Percentiles rank a stretch among this genome's conserved stretches.
phyloP scores from a whole-genome alignment of 73 alveolate species.

The Paramecium biaurelia region DNA sequence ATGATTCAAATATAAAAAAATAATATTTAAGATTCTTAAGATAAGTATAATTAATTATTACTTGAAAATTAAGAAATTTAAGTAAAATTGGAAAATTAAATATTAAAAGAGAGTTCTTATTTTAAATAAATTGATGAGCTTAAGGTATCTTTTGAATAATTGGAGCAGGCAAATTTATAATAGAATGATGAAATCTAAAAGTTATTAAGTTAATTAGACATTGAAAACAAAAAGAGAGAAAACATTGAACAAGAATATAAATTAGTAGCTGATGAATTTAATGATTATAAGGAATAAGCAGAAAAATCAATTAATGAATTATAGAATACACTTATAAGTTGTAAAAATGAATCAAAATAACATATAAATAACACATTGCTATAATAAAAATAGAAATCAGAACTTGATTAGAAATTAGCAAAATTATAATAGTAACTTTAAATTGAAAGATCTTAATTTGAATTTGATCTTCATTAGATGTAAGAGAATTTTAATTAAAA shows the following conservation, averaged over 20 bases:
- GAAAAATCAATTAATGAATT: neutral
- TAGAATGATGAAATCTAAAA: neutral
- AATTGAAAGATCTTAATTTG: neutral
- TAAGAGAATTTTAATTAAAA: neutral
- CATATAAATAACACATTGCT: neutral
- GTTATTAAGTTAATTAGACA: neutral
- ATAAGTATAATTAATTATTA: neutral
- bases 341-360: neutral
- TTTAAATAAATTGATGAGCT: neutral
- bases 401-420: neutral
- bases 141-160: neutral
- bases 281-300: neutral
- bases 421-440: neutral
- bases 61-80: neutral
- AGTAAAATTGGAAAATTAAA: neutral
- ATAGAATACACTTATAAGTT: neutral
- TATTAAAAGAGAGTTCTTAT: neutral
- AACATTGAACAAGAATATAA: neutral
- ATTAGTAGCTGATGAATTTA: neutral
- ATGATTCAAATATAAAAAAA: neutral
- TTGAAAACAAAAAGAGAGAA: neutral
- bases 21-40: neutral
- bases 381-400: constrained; percentile 1
- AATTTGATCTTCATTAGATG: neutral
- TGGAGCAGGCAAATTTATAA: neutral